Evolutionary conservation across 805 yeast genomes (phyloP).

Genomic region (Cyberlindnera samutprakarnensis): DNA sequence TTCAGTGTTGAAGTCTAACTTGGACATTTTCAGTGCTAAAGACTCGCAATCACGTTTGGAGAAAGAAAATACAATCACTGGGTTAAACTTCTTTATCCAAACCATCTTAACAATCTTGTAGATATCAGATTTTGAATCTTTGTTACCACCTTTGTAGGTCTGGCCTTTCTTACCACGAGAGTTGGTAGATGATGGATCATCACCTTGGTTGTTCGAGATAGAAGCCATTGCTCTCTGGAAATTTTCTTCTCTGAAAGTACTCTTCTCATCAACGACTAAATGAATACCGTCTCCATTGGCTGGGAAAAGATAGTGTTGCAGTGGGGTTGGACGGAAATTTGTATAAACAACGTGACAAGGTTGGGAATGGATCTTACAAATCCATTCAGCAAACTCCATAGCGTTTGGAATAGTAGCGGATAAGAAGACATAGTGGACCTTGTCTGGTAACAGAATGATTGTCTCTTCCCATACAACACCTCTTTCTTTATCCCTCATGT

Average conservation of each 20-base stretch:
- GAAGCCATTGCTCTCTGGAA: slow-evolving; percentile 98
- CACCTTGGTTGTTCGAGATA: slow-evolving; percentile 74
- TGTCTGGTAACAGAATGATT: slow-evolving; percentile 89
- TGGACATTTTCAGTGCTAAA: slow-evolving; percentile 91
- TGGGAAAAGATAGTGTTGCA: slow-evolving; percentile 95
- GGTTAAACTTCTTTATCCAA: slow-evolving; percentile 92
- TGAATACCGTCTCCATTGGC: slow-evolving; percentile 99
- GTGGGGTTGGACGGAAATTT: slow-evolving; percentile 97
- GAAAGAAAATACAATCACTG: slow-evolving; percentile 97
- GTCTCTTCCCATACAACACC: slow-evolving; percentile 99
- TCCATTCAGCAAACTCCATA: slow-evolving; percentile 98
- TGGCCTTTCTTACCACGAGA: slow-evolving; percentile 71
- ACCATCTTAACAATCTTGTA: slow-evolving; percentile 97
- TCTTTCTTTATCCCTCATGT: slow-evolving; percentile 95
- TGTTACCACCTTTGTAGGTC: slow-evolving; percentile 80
- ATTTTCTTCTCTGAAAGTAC: slow-evolving; percentile 92
- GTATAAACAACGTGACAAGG: slow-evolving; percentile 99
- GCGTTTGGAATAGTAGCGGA: slow-evolving; percentile 98
- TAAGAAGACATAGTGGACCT: slow-evolving; percentile 86
- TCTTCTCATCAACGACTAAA: slow-evolving; percentile 95
- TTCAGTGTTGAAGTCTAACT: slow-evolving; percentile 86
- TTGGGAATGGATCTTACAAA: slow-evolving; percentile 87
- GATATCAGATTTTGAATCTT: slow-evolving; percentile 73
- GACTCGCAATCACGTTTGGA: slow-evolving; percentile 95
- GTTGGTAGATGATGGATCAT: slow-evolving; percentile 63